Evolutionary conservation across 306 rosid species (phyloP).

Genomic region (Dicorynia guianensis): DNA sequence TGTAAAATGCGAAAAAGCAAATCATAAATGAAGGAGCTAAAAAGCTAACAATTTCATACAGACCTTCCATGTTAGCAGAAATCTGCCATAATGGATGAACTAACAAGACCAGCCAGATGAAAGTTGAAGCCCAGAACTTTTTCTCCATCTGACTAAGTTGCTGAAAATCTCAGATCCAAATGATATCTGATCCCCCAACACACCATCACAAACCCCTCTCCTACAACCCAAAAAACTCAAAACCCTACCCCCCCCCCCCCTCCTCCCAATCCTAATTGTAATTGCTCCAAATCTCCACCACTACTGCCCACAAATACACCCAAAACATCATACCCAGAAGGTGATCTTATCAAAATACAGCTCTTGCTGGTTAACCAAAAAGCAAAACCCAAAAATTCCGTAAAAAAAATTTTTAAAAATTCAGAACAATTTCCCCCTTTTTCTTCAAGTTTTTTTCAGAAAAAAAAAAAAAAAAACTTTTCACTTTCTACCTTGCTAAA

Average conservation of each 20-base stretch:
- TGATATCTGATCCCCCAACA: conserved; percentile 41
- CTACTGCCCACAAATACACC: conserved; percentile 39
- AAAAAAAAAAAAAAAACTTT: conserved; percentile 27
- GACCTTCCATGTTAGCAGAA: conserved; percentile 87
- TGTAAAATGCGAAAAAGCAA: not conserved
- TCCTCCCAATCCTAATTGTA: conserved; percentile 40
- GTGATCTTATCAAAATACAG: conserved; percentile 66
- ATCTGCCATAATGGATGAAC: conserved; percentile 61
- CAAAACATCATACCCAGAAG: conserved; percentile 47
- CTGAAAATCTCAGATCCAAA: conserved; percentile 72
- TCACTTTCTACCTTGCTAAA: conserved; percentile 37
- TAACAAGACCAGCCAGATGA: conserved; percentile 59
- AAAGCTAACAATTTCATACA: conserved; percentile 17
- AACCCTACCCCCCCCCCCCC: conserved; percentile 47
- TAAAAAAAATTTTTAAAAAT: conserved; percentile 1
- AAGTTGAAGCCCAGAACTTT: conserved; percentile 52
- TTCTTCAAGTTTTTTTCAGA: conserved; percentile 39
- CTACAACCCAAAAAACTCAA: conserved; percentile 30
- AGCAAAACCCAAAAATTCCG: conserved; percentile 25
- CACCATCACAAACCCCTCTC: conserved; percentile 46
- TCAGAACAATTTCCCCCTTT: conserved; percentile 34
- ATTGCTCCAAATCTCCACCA: conserved; percentile 58
- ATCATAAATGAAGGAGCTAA: not conserved
- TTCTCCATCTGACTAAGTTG: conserved; percentile 54
- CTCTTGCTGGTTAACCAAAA: conserved; percentile 32